Percentiles rank a stretch among this genome's conserved stretches.
These are phyloP conservation scores for Capsella bursapastoris DNA, from an alignment of 345 rosid species.

Conservation along the genomic window DNA sequence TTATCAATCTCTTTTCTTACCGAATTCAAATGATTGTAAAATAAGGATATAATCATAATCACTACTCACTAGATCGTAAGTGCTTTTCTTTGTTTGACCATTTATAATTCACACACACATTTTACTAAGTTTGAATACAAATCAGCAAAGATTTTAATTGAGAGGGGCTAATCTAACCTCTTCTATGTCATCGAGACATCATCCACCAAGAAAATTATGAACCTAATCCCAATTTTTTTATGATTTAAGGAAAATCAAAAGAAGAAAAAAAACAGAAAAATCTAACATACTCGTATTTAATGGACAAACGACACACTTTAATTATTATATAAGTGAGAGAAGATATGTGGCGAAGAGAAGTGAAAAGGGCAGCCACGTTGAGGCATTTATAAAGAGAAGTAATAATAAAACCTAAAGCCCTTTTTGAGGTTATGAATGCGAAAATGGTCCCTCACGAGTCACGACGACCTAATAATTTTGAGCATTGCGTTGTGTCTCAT, in stretches of 20 bases:
- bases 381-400: background rate
- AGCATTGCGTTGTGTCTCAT: slow-evolving; percentile 29
- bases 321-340: background rate
- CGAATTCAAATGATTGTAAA: too few relatives aligned
- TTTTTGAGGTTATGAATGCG: slow-evolving; percentile 41
- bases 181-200: too few relatives aligned
- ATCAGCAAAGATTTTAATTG: too few relatives aligned
- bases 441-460: slow-evolving; percentile 44
- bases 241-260: background rate
- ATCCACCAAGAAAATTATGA: background rate
- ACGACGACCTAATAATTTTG: slow-evolving; percentile 20
- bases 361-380: slow-evolving; percentile 44
- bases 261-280: background rate
- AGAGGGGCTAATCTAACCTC: background rate
- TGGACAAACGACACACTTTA: slow-evolving; percentile 1
- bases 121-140: too few relatives aligned
- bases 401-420: slow-evolving; percentile 2
- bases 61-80: too few relatives aligned
- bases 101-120: too few relatives aligned
- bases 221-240: background rate
- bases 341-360: slow-evolving; percentile 9
- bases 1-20: too few relatives aligned
- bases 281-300: slow-evolving; percentile 6
- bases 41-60: too few relatives aligned
- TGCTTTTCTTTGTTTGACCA: too few relatives aligned